Conservation (phyloP, 2,329 filamentous ascomycete genomes). For the Amauroascus verrucosus region DNA sequence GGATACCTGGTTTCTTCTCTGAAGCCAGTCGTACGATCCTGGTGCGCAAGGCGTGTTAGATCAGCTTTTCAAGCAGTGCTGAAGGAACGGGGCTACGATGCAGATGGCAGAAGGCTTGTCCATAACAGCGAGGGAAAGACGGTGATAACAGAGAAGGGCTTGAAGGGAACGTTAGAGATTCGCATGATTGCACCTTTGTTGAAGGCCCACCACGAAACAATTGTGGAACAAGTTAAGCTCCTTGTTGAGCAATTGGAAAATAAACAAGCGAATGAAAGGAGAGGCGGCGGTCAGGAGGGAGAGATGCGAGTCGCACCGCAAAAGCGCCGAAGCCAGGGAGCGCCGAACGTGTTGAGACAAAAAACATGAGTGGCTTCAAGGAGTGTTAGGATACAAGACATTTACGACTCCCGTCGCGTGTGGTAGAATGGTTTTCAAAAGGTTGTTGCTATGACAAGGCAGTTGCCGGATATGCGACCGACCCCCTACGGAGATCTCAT, state of each 20-base stretch:
- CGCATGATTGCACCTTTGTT: background rate
- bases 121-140: background rate
- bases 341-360: background rate
- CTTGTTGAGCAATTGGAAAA: constrained; percentile 2
- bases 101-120: constrained; percentile 20
- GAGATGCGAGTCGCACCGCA: background rate
- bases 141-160: background rate
- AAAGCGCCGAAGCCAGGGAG: background rate
- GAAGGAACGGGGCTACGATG: constrained; percentile 37
- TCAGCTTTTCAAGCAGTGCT: constrained; percentile 39
- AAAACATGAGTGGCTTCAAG: background rate
- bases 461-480: background rate
- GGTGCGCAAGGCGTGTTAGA: constrained; percentile 35
- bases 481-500: background rate
- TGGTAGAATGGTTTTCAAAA: background rate
- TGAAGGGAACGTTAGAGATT: constrained; percentile 11
- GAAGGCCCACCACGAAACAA: background rate
- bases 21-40: constrained; percentile 41
- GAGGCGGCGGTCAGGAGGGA: background rate
- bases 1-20: constrained; percentile 21
- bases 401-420: background rate
- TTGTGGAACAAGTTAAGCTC: background rate
- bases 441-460: background rate
- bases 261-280: background rate
- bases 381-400: background rate